A percentile compares a stretch with the other conserved stretches of the same genome.
Conservation (phyloP, 345 rosid species). For the Citrus mangshanensis region DNA sequence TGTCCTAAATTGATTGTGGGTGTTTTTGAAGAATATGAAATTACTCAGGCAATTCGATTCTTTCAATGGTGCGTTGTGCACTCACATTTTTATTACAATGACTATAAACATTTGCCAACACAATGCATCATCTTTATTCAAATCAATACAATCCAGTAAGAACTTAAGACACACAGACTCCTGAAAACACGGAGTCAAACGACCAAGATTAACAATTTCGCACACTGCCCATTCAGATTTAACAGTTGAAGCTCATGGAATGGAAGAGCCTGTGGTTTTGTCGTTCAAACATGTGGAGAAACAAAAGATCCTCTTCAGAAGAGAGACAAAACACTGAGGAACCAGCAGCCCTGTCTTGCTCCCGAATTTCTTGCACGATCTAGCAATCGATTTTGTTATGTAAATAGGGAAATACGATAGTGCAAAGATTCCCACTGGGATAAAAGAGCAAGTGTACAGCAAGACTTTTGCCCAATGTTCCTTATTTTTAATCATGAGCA, state of each 20-base stretch:
- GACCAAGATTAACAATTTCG: no score
- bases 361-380: background rate
- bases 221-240: no score
- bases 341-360: background rate
- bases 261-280: background rate
- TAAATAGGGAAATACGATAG: background rate
- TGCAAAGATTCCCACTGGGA: conserved; percentile 1
- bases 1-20: background rate
- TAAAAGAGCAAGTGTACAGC: background rate
- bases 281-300: background rate
- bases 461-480: no score
- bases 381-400: background rate
- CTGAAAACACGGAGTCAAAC: no score
- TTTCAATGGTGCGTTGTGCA: background rate
- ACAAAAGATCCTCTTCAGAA: background rate
- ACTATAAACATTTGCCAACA: no score
- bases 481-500: no score
- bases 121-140: background rate
- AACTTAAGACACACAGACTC: background rate
- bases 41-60: background rate
- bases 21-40: background rate
- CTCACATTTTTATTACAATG: no score
- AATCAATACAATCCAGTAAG: background rate
- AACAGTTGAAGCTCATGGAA: background rate
- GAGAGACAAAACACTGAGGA: background rate